These are phyloP conservation scores for Curvularia eragrostidis DNA, from an alignment of 2,329 filamentous ascomycete genomes.

Conservation along the genomic window DNA sequence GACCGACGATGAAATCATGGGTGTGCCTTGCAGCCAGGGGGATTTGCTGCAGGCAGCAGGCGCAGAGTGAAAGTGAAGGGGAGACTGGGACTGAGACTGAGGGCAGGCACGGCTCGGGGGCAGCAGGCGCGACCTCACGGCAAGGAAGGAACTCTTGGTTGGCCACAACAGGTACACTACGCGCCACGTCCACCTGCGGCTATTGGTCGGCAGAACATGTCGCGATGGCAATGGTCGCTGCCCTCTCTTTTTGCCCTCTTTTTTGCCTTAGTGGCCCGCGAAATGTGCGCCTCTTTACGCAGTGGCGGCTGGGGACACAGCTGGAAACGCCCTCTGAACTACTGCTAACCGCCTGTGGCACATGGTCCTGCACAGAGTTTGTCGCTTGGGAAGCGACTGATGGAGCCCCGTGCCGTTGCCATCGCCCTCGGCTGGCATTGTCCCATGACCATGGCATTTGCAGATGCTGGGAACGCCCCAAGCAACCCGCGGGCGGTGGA, in stretches of 20 bases:
- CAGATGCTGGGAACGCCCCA: conserved; percentile 3
- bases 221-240: conserved; percentile 1
- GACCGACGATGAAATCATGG: conserved; percentile 3
- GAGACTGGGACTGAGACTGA: conserved; percentile 5
- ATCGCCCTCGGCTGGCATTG: too few species aligned
- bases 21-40: neutral
- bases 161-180: neutral
- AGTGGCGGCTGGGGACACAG: neutral
- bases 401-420: too few species aligned
- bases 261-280: neutral
- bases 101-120: conserved; percentile 8
- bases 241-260: neutral
- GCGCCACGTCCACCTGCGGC: neutral
- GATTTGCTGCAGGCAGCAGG: conserved; percentile 16
- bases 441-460: conserved; percentile 2
- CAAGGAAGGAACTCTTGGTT: neutral
- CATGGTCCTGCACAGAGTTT: neutral
- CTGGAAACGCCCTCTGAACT: neutral
- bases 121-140: conserved; percentile 15
- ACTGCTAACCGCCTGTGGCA: neutral
- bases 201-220: conserved; percentile 6
- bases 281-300: neutral
- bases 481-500: conserved; percentile 6
- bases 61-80: conserved; percentile 7
- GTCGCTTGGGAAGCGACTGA: neutral